phyloP scores from a whole-genome alignment of 2,329 filamentous ascomycete species.

The Trichoderma oligosporum region DNA sequence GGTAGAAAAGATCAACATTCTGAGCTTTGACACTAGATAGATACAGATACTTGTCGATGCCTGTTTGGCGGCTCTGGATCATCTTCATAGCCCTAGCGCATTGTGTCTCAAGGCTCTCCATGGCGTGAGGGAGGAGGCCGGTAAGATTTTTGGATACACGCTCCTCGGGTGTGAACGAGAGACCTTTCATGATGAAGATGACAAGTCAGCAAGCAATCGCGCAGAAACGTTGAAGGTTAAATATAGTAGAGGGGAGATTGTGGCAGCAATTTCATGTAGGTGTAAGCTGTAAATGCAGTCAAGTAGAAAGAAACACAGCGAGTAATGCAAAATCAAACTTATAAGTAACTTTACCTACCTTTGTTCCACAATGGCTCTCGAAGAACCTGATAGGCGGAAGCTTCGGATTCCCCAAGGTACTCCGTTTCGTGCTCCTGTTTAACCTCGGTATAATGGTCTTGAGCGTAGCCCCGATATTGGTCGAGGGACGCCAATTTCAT shows the following conservation, averaged over 20 bases:
- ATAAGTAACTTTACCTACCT: conserved; percentile 42
- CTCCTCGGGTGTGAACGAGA: conserved; percentile 62
- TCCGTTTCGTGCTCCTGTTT: conserved; percentile 52
- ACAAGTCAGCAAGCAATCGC: not conserved
- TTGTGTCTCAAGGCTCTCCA: conserved; percentile 58
- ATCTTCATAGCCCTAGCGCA: conserved; percentile 67
- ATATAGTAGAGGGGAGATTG: not conserved
- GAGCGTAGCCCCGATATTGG: conserved; percentile 57
- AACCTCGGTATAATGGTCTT: conserved; percentile 54
- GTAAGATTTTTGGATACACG: conserved; percentile 62
- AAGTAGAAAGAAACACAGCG: not conserved
- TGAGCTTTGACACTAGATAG: conserved; percentile 70
- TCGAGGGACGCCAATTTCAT: conserved; percentile 60
- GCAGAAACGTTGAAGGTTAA: not conserved
- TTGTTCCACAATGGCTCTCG: conserved; percentile 63
- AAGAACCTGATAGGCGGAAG: conserved; percentile 59
- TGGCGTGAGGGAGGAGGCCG: conserved; percentile 61
- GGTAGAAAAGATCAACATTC: conserved; percentile 79
- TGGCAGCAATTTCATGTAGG: not conserved
- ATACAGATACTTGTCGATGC: conserved; percentile 81
- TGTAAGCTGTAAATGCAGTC: not conserved
- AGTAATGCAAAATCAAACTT: not conserved
- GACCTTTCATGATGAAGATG: conserved; percentile 41
- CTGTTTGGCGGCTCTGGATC: conserved; percentile 64
- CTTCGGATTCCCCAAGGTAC: conserved; percentile 49